Evolutionary conservation across 441 rosid genomes (phyloP).

Genomic region (Macaranga tanarius): DNA sequence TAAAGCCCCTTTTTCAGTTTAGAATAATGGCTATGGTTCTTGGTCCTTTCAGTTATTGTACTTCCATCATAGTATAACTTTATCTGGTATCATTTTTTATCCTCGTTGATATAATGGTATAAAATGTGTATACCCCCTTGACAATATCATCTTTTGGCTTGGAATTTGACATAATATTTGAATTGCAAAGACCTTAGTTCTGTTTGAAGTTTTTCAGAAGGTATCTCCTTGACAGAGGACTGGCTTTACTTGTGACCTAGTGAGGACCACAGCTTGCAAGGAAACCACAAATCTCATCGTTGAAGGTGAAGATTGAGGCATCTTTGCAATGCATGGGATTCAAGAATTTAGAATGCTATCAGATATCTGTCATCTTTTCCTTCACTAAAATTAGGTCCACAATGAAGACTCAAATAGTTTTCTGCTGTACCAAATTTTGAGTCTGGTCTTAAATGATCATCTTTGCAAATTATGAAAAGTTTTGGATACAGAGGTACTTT

Average conservation of each 20-base stretch:
- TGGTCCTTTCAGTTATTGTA: background rate
- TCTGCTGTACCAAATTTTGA: background rate
- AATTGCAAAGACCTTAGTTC: no score
- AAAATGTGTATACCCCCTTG: background rate
- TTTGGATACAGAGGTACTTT: no score
- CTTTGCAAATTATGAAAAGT: no score
- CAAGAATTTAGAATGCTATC: background rate
- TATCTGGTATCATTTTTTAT: background rate
- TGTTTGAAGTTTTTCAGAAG: background rate
- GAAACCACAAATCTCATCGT: background rate
- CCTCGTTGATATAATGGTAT: background rate
- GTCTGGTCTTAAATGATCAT: no score
- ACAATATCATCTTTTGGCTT: background rate
- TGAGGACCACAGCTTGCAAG: background rate
- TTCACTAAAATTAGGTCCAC: no score
- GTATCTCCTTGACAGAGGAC: background rate
- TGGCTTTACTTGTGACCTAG: background rate
- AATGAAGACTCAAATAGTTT: no score
- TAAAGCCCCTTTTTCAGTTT: constrained; percentile 13
- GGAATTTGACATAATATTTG: background rate
- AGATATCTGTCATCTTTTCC: no score
- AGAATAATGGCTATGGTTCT: background rate
- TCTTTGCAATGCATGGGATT: background rate
- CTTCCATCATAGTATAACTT: background rate
- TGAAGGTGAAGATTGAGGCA: background rate